Percentiles rank a stretch among this genome's conserved stretches.
phyloP scores from a whole-genome alignment of 805 yeast genomes.

The Cyberlindnera subsufficiens region DNA sequence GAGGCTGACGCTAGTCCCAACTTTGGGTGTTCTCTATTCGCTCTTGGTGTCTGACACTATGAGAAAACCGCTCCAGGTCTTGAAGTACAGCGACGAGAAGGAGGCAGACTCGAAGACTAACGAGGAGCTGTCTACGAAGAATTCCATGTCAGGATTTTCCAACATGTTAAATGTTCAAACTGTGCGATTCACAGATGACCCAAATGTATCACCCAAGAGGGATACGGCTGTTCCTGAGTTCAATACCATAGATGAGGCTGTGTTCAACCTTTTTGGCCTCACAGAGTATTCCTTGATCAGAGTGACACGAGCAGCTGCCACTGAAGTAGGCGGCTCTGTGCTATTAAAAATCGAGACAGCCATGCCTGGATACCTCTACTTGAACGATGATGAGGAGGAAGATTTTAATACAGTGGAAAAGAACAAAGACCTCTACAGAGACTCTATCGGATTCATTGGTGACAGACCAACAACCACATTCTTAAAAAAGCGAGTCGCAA shows the following conservation, averaged over 20 bases:
- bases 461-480: slow-evolving; percentile 43
- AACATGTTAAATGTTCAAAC: slow-evolving; percentile 17
- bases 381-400: slow-evolving; percentile 42
- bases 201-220: slow-evolving; percentile 7
- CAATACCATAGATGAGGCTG: slow-evolving; percentile 39
- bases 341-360: slow-evolving; percentile 50
- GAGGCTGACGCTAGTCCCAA: slow-evolving; percentile 40
- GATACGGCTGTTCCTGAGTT: slow-evolving; percentile 26
- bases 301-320: slow-evolving; percentile 50
- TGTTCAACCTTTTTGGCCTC: slow-evolving; percentile 35
- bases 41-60: slow-evolving; percentile 30
- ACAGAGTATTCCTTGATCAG: slow-evolving; percentile 41
- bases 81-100: slow-evolving; percentile 15
- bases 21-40: slow-evolving; percentile 37
- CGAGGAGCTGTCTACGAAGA: slow-evolving; percentile 18
- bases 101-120: slow-evolving; percentile 10
- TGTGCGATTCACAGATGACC: slow-evolving; percentile 23
- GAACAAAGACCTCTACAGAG: slow-evolving; percentile 15
- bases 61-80: slow-evolving; percentile 19
- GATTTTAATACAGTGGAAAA: slow-evolving; percentile 15
- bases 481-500: slow-evolving; percentile 50
- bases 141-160: slow-evolving; percentile 17
- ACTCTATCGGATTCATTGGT: slow-evolving; percentile 25
- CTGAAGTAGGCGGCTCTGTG: slow-evolving; percentile 45
- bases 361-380: slow-evolving; percentile 42